Conservation (phyloP, 2,329 filamentous ascomycete genomes). For the Hypoxylon sp. region DNA sequence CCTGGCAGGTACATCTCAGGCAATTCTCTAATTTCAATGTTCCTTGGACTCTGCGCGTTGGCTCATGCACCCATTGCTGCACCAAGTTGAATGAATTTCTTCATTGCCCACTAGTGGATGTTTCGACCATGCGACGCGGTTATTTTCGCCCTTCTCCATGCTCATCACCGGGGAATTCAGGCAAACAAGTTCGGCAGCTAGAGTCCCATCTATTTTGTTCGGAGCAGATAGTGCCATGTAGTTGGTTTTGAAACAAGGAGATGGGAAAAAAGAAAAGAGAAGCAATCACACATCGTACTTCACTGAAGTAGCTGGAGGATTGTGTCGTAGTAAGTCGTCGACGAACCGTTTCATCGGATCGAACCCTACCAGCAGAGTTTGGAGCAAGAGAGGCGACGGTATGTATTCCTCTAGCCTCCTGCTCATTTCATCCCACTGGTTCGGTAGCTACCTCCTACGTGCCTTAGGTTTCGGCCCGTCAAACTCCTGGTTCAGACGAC, state of each 20-base stretch:
- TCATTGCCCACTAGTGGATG: conserved; percentile 7
- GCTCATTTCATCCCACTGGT: conserved; percentile 17
- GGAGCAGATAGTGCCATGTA: conserved; percentile 3
- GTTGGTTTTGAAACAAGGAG: conserved; percentile 13
- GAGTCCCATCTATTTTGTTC: conserved; percentile 3
- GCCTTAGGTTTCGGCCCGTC: conserved; percentile 10
- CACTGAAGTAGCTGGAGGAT: conserved; percentile 26
- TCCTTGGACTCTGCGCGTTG: conserved; percentile 31
- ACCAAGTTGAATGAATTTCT: conserved; percentile 24
- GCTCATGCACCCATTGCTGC: conserved; percentile 21
- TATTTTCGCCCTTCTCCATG: conserved; percentile 4
- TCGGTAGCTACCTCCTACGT: conserved; percentile 9
- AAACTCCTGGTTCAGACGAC: conserved; percentile 23
- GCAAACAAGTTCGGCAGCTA: conserved; percentile 21
- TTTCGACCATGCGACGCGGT: conserved; percentile 5
- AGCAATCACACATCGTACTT: not conserved
- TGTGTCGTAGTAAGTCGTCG: conserved; percentile 38
- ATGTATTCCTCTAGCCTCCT: conserved; percentile 15
- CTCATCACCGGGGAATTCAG: conserved; percentile 9
- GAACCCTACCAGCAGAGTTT: conserved; percentile 21
- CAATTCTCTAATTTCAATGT: conserved; percentile 38
- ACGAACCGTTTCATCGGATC: conserved; percentile 37
- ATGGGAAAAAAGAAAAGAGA: not conserved
- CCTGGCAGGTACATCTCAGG: conserved; percentile 9
- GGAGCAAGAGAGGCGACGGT: conserved; percentile 5